Percentiles rank a stretch among this genome's conserved stretches.
These are phyloP conservation scores for Cryptococcus wingfieldii DNA, from an alignment of 1,284 basidiomycete species.

Conservation along the genomic window DNA sequence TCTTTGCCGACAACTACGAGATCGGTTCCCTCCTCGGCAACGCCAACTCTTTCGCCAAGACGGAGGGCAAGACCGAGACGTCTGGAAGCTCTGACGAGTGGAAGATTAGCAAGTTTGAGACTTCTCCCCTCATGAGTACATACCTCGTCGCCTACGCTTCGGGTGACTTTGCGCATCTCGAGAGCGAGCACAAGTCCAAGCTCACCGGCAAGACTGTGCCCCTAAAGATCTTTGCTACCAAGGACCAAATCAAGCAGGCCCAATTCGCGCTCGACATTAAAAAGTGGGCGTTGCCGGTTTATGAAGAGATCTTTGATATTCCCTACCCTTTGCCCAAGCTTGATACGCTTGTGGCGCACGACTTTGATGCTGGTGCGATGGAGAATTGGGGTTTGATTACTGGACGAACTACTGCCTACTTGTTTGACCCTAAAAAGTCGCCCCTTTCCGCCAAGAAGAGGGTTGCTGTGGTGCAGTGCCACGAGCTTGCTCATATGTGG, in stretches of 20 bases:
- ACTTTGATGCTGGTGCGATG: constrained; percentile 92
- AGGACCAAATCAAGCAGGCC: constrained; percentile 70
- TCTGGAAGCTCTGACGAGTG: constrained; percentile 50
- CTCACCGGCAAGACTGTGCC: constrained; percentile 77
- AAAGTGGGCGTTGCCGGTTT: constrained; percentile 78
- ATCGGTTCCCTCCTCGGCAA: constrained; percentile 43
- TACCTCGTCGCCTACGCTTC: constrained; percentile 91
- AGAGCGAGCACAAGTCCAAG: constrained; percentile 73
- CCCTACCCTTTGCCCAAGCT: constrained; percentile 90
- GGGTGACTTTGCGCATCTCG: constrained; percentile 70
- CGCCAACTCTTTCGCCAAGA: constrained; percentile 32
- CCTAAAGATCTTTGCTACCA: constrained; percentile 83
- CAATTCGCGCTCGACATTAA: constrained; percentile 80
- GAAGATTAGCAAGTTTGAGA: constrained; percentile 76
- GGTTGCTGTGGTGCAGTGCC: constrained; percentile 65
- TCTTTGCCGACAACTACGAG: constrained; percentile 41
- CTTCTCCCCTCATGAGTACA: constrained; percentile 76
- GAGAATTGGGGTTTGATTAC: constrained; percentile 96
- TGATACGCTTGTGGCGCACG: constrained; percentile 74
- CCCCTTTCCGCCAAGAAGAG: constrained; percentile 74
- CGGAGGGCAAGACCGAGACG: constrained; percentile 31
- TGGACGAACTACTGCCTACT: constrained; percentile 75
- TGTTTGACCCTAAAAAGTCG: constrained; percentile 73
- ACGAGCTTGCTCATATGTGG: constrained; percentile 54
- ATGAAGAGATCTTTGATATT: constrained; percentile 87